A percentile compares a stretch with the other conserved stretches of the same genome.
phyloP scores from a whole-genome alignment of 768 basidiomycete genomes.

The Boletus fagicola region DNA sequence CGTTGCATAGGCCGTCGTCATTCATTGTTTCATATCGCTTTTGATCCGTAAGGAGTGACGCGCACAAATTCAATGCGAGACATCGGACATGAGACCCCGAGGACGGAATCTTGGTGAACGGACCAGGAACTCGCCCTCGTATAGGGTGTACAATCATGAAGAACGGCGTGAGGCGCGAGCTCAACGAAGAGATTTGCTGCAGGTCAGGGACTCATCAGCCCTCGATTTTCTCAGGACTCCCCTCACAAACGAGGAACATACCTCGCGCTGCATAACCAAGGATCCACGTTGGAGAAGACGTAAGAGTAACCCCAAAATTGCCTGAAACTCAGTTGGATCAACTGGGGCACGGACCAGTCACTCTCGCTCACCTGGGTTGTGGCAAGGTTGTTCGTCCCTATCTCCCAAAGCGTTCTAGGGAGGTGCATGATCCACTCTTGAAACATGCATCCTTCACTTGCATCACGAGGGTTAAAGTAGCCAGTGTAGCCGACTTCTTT shows the following conservation, averaged over 20 bases:
- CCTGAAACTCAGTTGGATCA: constrained; percentile 33
- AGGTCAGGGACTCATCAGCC: constrained; percentile 10
- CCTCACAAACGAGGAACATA: constrained; percentile 31
- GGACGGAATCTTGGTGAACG: constrained; percentile 66
- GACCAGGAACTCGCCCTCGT: constrained; percentile 72
- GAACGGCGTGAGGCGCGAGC: constrained; percentile 69
- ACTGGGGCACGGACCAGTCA: background rate
- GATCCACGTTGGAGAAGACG: constrained; percentile 57
- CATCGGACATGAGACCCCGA: constrained; percentile 42
- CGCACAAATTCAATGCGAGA: constrained; percentile 65
- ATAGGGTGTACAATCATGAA: constrained; percentile 76
- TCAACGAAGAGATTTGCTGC: constrained; percentile 50
- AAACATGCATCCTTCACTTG: constrained; percentile 34
- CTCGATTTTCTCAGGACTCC: background rate
- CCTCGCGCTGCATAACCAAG: constrained; percentile 43
- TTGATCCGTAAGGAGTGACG: constrained; percentile 28
- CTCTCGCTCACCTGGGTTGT: constrained; percentile 56
- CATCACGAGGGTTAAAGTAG: constrained; percentile 38
- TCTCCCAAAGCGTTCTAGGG: constrained; percentile 84
- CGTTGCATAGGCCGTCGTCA: constrained; percentile 21
- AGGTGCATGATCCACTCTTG: constrained; percentile 72
- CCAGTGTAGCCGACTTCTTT: constrained; percentile 54
- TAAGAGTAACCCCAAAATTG: constrained; percentile 62
- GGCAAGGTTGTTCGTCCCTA: constrained; percentile 53
- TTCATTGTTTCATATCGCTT: constrained; percentile 2